Evolutionary conservation across 2,329 filamentous ascomycete genomes (phyloP).

Genomic region (Colletotrichum tamarilloi): DNA sequence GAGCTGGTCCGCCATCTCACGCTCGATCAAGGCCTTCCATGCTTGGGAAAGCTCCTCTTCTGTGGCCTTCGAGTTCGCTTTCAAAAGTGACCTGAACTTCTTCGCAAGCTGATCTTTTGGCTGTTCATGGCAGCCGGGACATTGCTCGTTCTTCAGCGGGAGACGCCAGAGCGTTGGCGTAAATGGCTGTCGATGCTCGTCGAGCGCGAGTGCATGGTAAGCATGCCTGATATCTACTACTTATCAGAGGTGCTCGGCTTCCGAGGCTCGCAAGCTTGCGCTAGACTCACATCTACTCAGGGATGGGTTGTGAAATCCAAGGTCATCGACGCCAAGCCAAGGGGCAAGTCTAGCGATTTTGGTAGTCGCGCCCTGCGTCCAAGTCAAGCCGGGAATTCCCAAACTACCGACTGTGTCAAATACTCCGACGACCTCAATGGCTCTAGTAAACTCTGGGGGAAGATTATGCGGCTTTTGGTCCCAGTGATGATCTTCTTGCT

Average conservation of each 20-base stretch:
- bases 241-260: too few species aligned
- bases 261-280: too few species aligned
- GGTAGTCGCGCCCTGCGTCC: background rate
- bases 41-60: background rate
- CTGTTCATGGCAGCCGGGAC: background rate
- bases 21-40: background rate
- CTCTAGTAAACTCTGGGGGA: slow-evolving; percentile 4
- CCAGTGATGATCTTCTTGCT: background rate
- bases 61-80: background rate
- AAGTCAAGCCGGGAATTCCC: slow-evolving; percentile 6
- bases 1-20: background rate
- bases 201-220: slow-evolving; percentile 13
- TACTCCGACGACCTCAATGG: slow-evolving; percentile 21
- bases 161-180: slow-evolving; percentile 4
- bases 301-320: slow-evolving; percentile 11
- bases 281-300: slow-evolving; percentile 16
- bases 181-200: slow-evolving; percentile 5
- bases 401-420: slow-evolving; percentile 33
- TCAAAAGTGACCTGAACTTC: background rate
- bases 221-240: slow-evolving; percentile 5
- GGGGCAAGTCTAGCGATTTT: background rate
- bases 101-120: background rate
- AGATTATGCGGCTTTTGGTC: background rate
- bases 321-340: background rate
- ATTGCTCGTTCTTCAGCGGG: background rate